Base-by-base conservation (phyloP, 805 yeast genomes). In the Pichia heedii region DNA sequence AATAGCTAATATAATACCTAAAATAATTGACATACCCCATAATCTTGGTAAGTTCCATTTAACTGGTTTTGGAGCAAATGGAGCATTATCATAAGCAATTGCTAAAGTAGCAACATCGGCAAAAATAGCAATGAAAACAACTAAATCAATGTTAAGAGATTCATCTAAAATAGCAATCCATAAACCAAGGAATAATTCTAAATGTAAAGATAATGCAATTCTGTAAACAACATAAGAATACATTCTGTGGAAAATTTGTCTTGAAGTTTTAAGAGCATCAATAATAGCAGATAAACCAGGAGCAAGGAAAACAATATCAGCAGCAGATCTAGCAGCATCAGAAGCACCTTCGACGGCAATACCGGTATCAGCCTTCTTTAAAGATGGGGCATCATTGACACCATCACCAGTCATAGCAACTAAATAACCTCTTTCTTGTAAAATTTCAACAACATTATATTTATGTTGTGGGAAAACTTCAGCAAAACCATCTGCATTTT, bases 361-460 rank as follows among this genome's bases (percentile, higher is more conserved):
- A 82, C 97, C 97, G 56, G 85, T 79, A 63, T 81, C 88, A 60
- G 94, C 95, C 79, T 87, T 87, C 87, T 87, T 87, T 73, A 87
- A 79, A 54, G 96, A 87, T 63, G 96, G 96, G 61, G 96, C 95
- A 73, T 87, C 96, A 77, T 87, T 87, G 67, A 87, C 96, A 85
- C 96, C 96, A 68, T 87, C 96, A 84, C 96, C 96, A 76, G 96
- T 87, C 96, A 87, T 87, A 71, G 96, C 96, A 73, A 88, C 95
- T 73, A 87, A 78, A 81, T 84, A 86, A 72, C 96, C 96, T 79
- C 95, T 82, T 68, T 81, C 77, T 77, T 87, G 96, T 70, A 87
- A 78, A 67, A 86, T 85, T 74, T 86, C 95, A 70, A 87, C 96
- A 62, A 89, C 95, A 67, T 82, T 85, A 76, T 84, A 86, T 75